A percentile compares a stretch with the other conserved stretches of the same genome.
Conservation (phyloP, 2,329 filamentous ascomycete species). For the Apiospora sp. region DNA sequence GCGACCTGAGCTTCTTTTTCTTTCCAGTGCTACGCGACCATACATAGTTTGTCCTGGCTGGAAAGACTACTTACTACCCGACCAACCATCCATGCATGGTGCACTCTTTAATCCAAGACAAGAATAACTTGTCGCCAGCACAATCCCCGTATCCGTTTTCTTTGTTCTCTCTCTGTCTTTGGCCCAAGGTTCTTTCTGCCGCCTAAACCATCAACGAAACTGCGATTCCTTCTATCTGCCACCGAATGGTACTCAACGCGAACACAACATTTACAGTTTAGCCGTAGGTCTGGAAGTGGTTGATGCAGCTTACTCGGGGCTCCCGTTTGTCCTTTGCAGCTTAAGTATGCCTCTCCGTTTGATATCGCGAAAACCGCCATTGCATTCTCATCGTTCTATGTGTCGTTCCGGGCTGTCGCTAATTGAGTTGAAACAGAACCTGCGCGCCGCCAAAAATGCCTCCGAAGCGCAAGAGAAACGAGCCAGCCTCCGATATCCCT, state of each 20-base stretch:
- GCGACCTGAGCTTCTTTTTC: not conserved
- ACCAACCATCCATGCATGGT: constrained; percentile 30
- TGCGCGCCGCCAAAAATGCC: constrained; percentile 52
- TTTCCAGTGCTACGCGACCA: not conserved
- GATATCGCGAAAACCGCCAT: constrained; percentile 2
- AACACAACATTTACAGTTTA: not conserved
- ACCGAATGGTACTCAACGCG: constrained; percentile 19
- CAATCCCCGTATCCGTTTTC: constrained; percentile 33
- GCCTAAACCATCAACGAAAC: constrained; percentile 29
- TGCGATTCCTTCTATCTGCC: not conserved
- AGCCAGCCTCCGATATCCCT: constrained; percentile 57
- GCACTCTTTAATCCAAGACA: constrained; percentile 30
- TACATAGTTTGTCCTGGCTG: constrained; percentile 1
- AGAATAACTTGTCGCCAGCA: constrained; percentile 38
- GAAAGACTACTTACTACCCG: not conserved
- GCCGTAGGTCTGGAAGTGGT: not conserved
- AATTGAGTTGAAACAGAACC: constrained; percentile 35
- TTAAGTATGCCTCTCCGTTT: constrained; percentile 7
- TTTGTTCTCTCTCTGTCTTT: constrained; percentile 32
- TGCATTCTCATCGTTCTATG: not conserved
- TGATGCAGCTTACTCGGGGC: constrained; percentile 11
- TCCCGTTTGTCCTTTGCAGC: constrained; percentile 14
- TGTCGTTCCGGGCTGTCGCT: constrained; percentile 28
- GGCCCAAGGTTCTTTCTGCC: constrained; percentile 29
- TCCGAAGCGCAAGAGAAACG: constrained; percentile 67